Evolutionary conservation across 139 green algal species (phyloP).

Genomic region (Gonium pectorale): DNA sequence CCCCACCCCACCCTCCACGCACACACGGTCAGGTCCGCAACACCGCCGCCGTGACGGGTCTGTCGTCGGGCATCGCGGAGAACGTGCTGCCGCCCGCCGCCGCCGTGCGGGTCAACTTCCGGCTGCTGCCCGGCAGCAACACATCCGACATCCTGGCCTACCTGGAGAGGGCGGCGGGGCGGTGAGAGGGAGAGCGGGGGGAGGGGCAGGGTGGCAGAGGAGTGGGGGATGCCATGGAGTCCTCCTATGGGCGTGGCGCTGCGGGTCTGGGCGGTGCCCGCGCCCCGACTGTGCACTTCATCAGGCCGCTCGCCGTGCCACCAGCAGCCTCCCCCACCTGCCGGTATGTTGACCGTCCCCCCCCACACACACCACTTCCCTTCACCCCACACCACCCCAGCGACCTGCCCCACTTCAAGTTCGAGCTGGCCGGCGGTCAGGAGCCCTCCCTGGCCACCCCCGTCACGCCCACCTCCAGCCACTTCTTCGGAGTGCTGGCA

Average conservation of each 20-base stretch:
- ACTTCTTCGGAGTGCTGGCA: slow-evolving; percentile 60
- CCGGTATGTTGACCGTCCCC: no score
- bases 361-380: background rate
- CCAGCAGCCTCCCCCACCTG: no score
- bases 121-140: slow-evolving; percentile 65
- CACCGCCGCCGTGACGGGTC: slow-evolving; percentile 60
- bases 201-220: background rate
- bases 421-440: slow-evolving; percentile 2
- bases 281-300: no score
- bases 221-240: no score
- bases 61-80: slow-evolving; percentile 53
- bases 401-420: background rate
- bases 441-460: slow-evolving; percentile 6
- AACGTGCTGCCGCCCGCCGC: slow-evolving; percentile 74
- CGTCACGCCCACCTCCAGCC: slow-evolving; percentile 57
- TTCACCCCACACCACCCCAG: background rate
- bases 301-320: no score
- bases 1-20: background rate
- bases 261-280: no score
- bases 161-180: slow-evolving; percentile 19
- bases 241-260: no score
- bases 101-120: slow-evolving; percentile 69
- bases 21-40: slow-evolving; percentile 54
- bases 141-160: background rate
- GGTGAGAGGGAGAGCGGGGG: slow-evolving; percentile 13